Evolutionary conservation across 257 asterid species (phyloP), one percentile per base, ranked within the genome.

Genomic region (Przewalskia tangutica): DNA sequence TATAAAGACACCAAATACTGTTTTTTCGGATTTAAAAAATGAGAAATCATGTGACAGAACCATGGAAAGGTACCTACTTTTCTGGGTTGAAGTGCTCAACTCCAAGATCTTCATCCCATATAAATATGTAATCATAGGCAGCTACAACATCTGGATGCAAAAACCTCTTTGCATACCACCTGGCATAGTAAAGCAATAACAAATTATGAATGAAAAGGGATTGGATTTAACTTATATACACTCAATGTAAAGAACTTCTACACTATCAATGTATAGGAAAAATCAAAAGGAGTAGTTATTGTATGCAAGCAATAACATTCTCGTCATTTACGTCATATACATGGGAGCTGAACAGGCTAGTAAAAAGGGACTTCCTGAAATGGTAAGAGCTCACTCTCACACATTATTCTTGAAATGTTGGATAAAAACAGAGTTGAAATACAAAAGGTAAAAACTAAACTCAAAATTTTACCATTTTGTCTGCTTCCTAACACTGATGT

Each of bases 91-190:
- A 96, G 90, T 94, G 98, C 88, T 94, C 96, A 36, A 96, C 98
- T 83, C 99, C 98, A 89, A 96, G 99, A 90, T 96, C 99, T 87
- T 96, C 99, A 85, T 96, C 99, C 99, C 99, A 96, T 83, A 96
- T 93, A 86, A 94, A 94, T 83, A 96, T 94, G 86, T 94, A 96
- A 8, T 96, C 98, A 89, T 96, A 96, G 65, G 97, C 98, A 84
- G 98, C 98, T 27, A 96, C 93, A 81, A 96, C 85, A 90, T 93
- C 97, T 55, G 99, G 98, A 89, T 96, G 98, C 88, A 96, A 86
- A 89, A 96, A 96, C 87, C 99, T 91, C 91, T 96, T 96, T 55
- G 98, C 98, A 88, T 92, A 96, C 99, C 99, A 96, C 98, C 99
- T 96, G 82, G 27, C 53, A 71, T 50, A 50, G 40, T 9, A 75